Conservation (phyloP, 1,139 yeast species). For the Taiozyma sp. region DNA sequence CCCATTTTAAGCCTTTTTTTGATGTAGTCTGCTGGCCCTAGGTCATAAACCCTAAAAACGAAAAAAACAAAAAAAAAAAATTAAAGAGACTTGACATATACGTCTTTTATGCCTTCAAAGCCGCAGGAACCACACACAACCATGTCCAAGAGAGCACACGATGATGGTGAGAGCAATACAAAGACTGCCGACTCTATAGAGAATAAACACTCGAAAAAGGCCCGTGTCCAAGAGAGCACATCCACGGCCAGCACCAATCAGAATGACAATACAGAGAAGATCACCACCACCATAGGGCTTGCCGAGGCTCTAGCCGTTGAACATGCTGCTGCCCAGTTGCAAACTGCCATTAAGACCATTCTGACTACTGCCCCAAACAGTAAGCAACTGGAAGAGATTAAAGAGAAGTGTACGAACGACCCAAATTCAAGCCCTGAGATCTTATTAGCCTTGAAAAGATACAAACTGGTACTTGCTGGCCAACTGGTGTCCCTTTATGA, state of each 20-base stretch:
- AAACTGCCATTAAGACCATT: constrained; percentile 48
- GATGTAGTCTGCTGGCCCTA: not conserved
- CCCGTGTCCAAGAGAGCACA: not conserved
- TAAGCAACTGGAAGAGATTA: constrained; percentile 35
- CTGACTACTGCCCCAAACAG: constrained; percentile 50
- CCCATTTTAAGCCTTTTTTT: not conserved
- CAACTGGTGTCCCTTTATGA: constrained; percentile 51
- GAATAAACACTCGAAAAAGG: not conserved
- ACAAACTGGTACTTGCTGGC: constrained; percentile 56
- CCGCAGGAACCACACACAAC: not conserved
- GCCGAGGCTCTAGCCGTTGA: constrained; percentile 40
- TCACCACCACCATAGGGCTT: constrained; percentile 21
- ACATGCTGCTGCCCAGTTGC: constrained; percentile 44
- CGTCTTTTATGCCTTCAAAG: too few species aligned
- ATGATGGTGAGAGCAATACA: not conserved
- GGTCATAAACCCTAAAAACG: not conserved
- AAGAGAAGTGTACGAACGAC: constrained; percentile 34
- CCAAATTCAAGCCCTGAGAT: constrained; percentile 25
- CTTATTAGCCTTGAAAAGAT: constrained; percentile 46
- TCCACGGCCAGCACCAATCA: constrained; percentile 1
- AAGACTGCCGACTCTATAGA: not conserved
- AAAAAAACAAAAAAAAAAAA: not conserved
- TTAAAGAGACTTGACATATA: too few species aligned
- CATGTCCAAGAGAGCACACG: not conserved
- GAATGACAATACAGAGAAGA: too few species aligned